Evolutionary conservation across 2,329 filamentous ascomycete genomes (phyloP).

Genomic region (Dothiorella sarmentorum): DNA sequence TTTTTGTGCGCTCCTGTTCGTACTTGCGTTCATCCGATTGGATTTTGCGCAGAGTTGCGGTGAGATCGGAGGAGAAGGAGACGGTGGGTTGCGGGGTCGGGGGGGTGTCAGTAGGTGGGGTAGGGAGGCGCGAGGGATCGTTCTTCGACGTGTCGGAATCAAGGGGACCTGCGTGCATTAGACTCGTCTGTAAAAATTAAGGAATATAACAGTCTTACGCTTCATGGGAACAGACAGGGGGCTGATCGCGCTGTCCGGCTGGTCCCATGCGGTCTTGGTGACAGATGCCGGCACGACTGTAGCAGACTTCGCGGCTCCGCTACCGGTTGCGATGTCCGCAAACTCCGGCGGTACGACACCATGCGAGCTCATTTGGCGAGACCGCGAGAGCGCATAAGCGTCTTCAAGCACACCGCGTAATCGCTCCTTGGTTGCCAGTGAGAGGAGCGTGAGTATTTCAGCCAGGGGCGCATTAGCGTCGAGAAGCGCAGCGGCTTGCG

Average conservation of each 20-base stretch:
- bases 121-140: constrained; percentile 40
- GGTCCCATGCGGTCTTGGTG: constrained; percentile 40
- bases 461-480: constrained; percentile 68
- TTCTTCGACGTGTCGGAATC: constrained; percentile 12
- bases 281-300: constrained; percentile 38
- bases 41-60: constrained; percentile 65
- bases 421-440: constrained; percentile 77
- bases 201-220: constrained; percentile 48
- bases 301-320: constrained; percentile 38
- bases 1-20: constrained; percentile 43
- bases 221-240: constrained; percentile 57
- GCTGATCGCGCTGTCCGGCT: constrained; percentile 50
- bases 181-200: not conserved
- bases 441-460: constrained; percentile 79
- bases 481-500: constrained; percentile 58
- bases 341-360: constrained; percentile 76
- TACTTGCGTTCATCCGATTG: constrained; percentile 5
- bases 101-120: constrained; percentile 46
- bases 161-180: constrained; percentile 40
- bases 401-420: constrained; percentile 75
- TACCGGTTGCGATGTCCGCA: constrained; percentile 62
- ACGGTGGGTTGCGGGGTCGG: constrained; percentile 49
- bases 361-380: constrained; percentile 73
- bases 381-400: constrained; percentile 65
- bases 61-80: constrained; percentile 58